Base-by-base conservation (phyloP, 768 basidiomycete genomes). In the Hypsizygus marmoreus region DNA sequence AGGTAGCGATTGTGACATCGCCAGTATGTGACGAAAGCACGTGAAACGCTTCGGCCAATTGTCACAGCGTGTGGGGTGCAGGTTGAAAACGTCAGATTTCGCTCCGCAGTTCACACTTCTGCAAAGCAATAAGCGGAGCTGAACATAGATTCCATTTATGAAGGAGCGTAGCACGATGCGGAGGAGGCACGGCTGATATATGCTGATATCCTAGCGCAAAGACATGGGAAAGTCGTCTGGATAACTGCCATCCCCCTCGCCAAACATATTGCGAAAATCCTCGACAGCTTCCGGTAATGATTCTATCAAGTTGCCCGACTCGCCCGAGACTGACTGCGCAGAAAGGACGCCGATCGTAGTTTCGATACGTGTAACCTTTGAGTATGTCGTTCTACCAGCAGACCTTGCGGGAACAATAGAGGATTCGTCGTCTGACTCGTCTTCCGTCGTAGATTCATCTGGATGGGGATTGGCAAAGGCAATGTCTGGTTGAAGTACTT, bases 181-280 rank as follows among this genome's bases (percentile, higher is more conserved):
- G 44, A 26, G 23, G 45, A 25, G 25, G 7, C 26, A 43, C 46
- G 16, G 26, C 33, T 33, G 36, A 29, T 37, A n/a, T 32, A 32
- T 16, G 16, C 33, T 32, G 14, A 34, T 13, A 40, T 41, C 41
- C 24, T 52, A 63, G 47, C 63, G 58, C 43, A 71, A 52, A 9
- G 69, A 72, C 59, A 63, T 60, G 5, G 70, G 72, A 49, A 74
- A 76, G 59, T 66, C 62, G 6, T 66, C 59, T 3, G 74, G 72
- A 56, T 69, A 75, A 37, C 72, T 75, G 31, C 61, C 66, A 6
- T 66, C 63, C 19, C 55, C 66, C 17, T 50, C 56, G 23, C 58
- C 68, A 56, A 79, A 74, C 72, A 79, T 77, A 6, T 64, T 63
- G 29, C 54, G 65, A 50, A 79, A 76, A 16, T 73, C 67, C 53